These are phyloP conservation scores for Aspergillus fumigatus DNA, from an alignment of 2,329 filamentous ascomycete genomes.

Conservation along the genomic window DNA sequence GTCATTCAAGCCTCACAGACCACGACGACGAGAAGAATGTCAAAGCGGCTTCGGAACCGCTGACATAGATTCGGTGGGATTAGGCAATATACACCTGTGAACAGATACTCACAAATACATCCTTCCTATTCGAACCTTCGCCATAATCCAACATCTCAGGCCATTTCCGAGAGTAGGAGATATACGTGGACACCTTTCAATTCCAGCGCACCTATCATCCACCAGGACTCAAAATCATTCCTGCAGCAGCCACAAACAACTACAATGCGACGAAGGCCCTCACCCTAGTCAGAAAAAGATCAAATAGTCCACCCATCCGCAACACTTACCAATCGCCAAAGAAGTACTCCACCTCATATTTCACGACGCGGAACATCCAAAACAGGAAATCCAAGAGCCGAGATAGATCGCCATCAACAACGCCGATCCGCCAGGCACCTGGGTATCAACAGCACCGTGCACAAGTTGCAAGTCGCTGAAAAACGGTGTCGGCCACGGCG, in stretches of 20 bases:
- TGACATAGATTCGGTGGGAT: background rate
- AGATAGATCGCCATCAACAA: background rate
- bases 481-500: background rate
- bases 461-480: too few species aligned
- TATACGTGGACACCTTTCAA: background rate
- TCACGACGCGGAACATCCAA: background rate
- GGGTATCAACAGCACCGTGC: too few species aligned
- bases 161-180: background rate
- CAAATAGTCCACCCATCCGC: background rate
- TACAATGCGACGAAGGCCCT: background rate
- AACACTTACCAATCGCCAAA: background rate
- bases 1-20: slow-evolving; percentile 19
- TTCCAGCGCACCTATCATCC: background rate
- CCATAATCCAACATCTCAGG: background rate
- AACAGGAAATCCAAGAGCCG: background rate
- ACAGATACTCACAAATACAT: background rate
- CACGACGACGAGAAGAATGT: slow-evolving; percentile 24
- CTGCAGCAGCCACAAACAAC: background rate
- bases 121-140: background rate
- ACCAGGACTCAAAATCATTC: background rate
- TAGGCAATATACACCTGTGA: background rate
- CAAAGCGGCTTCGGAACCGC: slow-evolving; percentile 26
- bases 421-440: background rate
- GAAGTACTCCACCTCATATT: background rate
- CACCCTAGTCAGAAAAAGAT: background rate